Evolutionary conservation across 495 filamentous ascomycete genomes (phyloP).

Genomic region (Penicillium desertorum): DNA sequence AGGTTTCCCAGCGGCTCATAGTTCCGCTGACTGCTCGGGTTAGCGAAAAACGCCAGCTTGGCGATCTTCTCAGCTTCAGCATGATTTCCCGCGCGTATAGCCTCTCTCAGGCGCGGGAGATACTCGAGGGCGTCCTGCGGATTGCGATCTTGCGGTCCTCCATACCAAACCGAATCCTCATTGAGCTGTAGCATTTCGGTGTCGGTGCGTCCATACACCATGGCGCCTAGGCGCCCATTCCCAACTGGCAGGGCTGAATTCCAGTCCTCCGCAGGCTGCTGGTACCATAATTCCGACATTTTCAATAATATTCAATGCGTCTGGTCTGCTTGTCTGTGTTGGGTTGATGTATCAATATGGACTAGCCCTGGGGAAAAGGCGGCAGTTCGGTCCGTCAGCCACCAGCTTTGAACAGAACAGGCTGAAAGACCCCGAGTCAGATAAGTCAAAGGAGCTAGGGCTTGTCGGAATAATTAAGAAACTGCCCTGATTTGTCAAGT

Average conservation of each 20-base stretch:
- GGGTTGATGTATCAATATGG: neutral
- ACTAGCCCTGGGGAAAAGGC: neutral
- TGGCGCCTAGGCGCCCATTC: slow-evolving; percentile 53
- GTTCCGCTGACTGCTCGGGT: slow-evolving; percentile 44
- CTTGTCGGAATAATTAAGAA: neutral
- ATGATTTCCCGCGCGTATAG: slow-evolving; percentile 44
- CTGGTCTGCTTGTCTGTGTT: neutral
- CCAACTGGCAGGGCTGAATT: slow-evolving; percentile 45
- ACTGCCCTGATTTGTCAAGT: neutral
- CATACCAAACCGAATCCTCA: slow-evolving; percentile 56
- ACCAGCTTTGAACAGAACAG: neutral
- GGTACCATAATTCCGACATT: slow-evolving; percentile 39
- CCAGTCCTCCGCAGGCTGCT: slow-evolving; percentile 23
- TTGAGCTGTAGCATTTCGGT: slow-evolving; percentile 52
- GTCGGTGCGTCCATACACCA: slow-evolving; percentile 47
- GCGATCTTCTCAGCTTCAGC: slow-evolving; percentile 42
- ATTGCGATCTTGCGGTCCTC: slow-evolving; percentile 46
- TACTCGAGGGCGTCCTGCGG: slow-evolving; percentile 37
- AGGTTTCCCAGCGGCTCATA: slow-evolving; percentile 51
- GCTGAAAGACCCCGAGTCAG: neutral
- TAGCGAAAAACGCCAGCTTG: slow-evolving; percentile 42
- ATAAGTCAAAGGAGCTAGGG: neutral
- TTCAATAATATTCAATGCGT: neutral
- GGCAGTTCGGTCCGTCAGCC: slow-evolving; percentile 11
- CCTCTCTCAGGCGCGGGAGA: slow-evolving; percentile 38